phyloP scores from a whole-genome alignment of 108 stramenopile species.

The Cyclotella distinguenda region DNA sequence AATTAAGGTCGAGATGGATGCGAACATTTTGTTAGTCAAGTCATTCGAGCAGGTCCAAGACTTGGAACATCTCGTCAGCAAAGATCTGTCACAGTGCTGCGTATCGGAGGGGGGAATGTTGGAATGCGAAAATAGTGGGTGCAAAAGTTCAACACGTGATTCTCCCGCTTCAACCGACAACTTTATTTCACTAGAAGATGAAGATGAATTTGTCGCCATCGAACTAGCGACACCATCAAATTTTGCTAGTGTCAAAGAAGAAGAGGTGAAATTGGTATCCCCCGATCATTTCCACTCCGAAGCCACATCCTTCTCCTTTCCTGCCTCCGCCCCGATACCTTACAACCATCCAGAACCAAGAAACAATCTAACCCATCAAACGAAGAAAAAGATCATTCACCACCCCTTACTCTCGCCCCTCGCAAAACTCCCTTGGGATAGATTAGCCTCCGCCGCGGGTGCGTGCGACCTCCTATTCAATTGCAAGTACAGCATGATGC shows the following conservation, averaged over 20 bases:
- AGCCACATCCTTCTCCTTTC: neutral
- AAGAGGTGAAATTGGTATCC: neutral
- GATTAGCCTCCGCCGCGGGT: conserved; percentile 20
- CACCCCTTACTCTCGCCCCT: conserved; percentile 40
- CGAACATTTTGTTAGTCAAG: too few species aligned
- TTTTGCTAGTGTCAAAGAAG: neutral
- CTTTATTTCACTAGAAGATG: conserved; percentile 3
- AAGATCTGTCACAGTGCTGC: too few species aligned
- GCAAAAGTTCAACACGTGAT: too few species aligned
- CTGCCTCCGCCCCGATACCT: neutral
- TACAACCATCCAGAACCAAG: neutral
- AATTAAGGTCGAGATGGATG: too few species aligned
- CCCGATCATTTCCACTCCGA: conserved; percentile 1
- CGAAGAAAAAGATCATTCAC: conserved; percentile 5
- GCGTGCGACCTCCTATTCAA: conserved; percentile 46
- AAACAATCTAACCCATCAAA: neutral
- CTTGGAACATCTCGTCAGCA: too few species aligned
- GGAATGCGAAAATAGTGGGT: too few species aligned
- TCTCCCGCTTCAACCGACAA: neutral
- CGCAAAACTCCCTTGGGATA: conserved; percentile 42
- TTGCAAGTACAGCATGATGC: conserved; percentile 47
- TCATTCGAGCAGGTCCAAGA: too few species aligned
- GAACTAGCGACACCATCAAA: conserved; percentile 9
- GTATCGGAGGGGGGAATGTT: too few species aligned
- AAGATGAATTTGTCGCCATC: conserved; percentile 21